These are phyloP conservation scores for Nothophytophthora sp. DNA, from an alignment of 352 stramenopile genomes.

Conservation along the genomic window DNA sequence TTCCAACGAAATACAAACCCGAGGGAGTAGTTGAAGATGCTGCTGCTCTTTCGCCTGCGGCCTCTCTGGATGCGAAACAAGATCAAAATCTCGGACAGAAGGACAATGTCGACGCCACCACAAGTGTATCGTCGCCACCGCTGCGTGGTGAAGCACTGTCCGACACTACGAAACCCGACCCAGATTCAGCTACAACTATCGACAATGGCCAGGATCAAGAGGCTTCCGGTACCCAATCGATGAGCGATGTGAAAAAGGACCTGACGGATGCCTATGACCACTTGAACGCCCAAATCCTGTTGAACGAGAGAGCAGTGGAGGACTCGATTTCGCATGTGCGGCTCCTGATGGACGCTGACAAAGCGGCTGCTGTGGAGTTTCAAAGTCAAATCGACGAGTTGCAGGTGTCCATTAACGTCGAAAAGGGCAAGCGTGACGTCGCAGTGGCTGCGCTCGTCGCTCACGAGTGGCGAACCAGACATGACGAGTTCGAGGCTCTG, in stretches of 20 bases:
- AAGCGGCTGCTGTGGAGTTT: not conserved
- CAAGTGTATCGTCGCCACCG: too few species aligned
- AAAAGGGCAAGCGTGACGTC: constrained; percentile 10
- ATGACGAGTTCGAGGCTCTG: constrained; percentile 4
- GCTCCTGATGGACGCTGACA: not conserved
- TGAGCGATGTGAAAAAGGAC: constrained; percentile 7
- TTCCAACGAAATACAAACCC: too few species aligned
- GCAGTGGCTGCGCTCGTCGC: constrained; percentile 11
- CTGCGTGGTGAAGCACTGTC: too few species aligned
- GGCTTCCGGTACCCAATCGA: too few species aligned
- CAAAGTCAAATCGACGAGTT: not conserved
- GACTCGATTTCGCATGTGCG: not conserved
- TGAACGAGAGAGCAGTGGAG: not conserved
- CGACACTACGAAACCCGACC: too few species aligned
- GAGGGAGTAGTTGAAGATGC: too few species aligned
- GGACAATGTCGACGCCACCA: too few species aligned
- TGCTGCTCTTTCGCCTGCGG: too few species aligned
- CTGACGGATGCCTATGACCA: constrained; percentile 18
- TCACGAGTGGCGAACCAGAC: constrained; percentile 5
- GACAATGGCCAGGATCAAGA: too few species aligned
- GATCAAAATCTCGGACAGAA: too few species aligned
- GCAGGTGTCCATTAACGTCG: not conserved
- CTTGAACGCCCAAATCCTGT: constrained; percentile 10
- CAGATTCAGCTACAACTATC: too few species aligned
- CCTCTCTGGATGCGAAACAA: too few species aligned